Conservation (phyloP, 2,329 filamentous ascomycete genomes). For the Trichoderma harzianum region DNA sequence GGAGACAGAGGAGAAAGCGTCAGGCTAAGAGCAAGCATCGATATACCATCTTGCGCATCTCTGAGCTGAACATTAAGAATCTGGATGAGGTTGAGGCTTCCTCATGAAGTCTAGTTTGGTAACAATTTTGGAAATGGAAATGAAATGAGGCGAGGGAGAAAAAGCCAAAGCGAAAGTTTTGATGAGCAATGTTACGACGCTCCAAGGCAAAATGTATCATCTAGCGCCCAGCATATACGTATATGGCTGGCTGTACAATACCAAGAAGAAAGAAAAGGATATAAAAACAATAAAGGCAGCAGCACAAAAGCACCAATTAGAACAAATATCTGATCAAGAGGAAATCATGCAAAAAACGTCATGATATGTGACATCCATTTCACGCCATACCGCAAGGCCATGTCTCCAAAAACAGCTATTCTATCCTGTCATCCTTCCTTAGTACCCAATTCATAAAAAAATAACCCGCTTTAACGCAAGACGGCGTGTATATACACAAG, state of each 20-base stretch:
- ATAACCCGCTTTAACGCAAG: conserved; percentile 21
- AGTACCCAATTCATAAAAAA: not conserved
- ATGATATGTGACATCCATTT: conserved; percentile 13
- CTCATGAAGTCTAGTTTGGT: conserved; percentile 19
- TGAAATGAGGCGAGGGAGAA: not conserved
- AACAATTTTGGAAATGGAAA: not conserved
- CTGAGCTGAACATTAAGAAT: conserved; percentile 67
- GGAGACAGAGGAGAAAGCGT: conserved; percentile 69
- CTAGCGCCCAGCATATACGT: conserved; percentile 11
- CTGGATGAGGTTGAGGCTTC: conserved; percentile 39
- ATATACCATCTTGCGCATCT: conserved; percentile 81
- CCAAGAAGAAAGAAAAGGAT: not conserved
- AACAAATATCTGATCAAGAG: not conserved
- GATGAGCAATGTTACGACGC: not conserved
- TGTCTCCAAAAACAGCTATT: conserved; percentile 17
- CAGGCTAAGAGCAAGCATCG: conserved; percentile 84
- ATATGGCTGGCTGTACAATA: conserved; percentile 19
- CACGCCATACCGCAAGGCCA: conserved; percentile 13
- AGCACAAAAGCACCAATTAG: not conserved
- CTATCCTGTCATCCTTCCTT: conserved; percentile 15
- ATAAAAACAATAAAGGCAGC: not conserved
- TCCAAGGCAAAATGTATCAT: conserved; percentile 15
- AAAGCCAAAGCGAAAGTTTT: not conserved
- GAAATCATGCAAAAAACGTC: not conserved
- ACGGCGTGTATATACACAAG: conserved; percentile 22